Evolutionary conservation across 1,139 yeast species (phyloP), one percentile per base, ranked within the genome.

Genomic region (Taiozyma sp.): DNA sequence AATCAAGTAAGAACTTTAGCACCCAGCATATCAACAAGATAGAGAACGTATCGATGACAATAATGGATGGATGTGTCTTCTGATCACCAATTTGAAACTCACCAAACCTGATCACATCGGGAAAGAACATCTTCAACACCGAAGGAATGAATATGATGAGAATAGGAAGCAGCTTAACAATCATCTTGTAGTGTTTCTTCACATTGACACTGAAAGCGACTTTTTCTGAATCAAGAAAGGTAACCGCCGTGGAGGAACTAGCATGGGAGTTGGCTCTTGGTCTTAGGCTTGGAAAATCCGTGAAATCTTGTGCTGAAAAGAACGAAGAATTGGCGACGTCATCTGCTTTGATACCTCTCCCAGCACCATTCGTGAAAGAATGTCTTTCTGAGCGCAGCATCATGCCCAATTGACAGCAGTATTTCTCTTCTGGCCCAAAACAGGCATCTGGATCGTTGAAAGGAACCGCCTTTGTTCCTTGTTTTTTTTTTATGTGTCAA

Each of bases 21-120:
- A 53, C 51, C 61, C 61, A 58, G 34, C 60, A 58, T 2, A 58
- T 48, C 32, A 56, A 29, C 30, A 56, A 14, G 7, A 58, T 49
- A 5, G 57, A 55, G 24, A 55, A 57, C 2, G 54, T 34, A 43
- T 55, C 60, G 28, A 56, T 55, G 9, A 55, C 45, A 13, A 57
- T 49, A n/a, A 48, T 29, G 1, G 58, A 51, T 1, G 57, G 57
- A 19, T 55, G 53, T 23, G 49, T 51, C 16, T 44, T 27, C 4
- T 47, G 43, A 29, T 53, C 54, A 9, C 60, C 59, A 19, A 56
- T 46, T 30, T 56, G 50, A 14, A 57, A 38, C 16, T 28, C 14
- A 8, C 59, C 55, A 19, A 57, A 43, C 16, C 28, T 48, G 24
- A 57, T 54, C 2, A 46, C 49, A 42, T 55, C 43, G 13, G 59